Base-by-base conservation (phyloP, 1,139 yeast genomes). In the Lodderomyces metapsilosis region DNA sequence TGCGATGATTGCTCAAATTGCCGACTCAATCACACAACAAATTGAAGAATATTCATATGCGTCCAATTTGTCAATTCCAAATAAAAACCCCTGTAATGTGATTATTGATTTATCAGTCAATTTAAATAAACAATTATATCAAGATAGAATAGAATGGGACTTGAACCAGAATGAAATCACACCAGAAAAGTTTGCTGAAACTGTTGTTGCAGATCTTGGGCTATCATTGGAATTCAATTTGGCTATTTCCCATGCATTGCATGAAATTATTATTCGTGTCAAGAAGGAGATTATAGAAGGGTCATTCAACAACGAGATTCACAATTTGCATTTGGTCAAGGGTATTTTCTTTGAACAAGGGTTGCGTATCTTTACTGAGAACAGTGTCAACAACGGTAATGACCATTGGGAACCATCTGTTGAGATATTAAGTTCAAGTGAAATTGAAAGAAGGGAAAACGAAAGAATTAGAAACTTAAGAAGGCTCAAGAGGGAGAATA, bases 71-170 rank as follows among this genome's bases (percentile, higher is more conserved):
- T 79, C 82, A 34, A 73, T 85, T 20, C 80, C 83, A 20, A 65
- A 82, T 4, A 85, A 87, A 9, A 63, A 59, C n/a, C 84, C 81
- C 28, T 79, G 79, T 47, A 94, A 86, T 52, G 95, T 88, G 4
- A 76, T 92, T 5, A 77, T 92, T 34, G 88, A 88, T 50, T 64
- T 92, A 40, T 83, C 94, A 11, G 89, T 94, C 34, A 88, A 85
- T 58, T 70, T 92, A 48, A 89, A 89, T 52, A 87, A 87, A 56
- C 84, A 83, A 53, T 73, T 91, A 38, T 88, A 84, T 55, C 96
- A 91, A 54, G 99, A 92, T 64, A 85, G 87, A 57, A 84, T 92
- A 51, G 98, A 92, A 61, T 92, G 98, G 98, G 95, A 92, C 57
- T 68, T 92, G 46, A 71, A 66, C 22, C 81, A 82, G 49, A 69